Evolutionary conservation across 2,329 filamentous ascomycete species (phyloP).

Genomic region (Aspergillus brunneoviolaceus): DNA sequence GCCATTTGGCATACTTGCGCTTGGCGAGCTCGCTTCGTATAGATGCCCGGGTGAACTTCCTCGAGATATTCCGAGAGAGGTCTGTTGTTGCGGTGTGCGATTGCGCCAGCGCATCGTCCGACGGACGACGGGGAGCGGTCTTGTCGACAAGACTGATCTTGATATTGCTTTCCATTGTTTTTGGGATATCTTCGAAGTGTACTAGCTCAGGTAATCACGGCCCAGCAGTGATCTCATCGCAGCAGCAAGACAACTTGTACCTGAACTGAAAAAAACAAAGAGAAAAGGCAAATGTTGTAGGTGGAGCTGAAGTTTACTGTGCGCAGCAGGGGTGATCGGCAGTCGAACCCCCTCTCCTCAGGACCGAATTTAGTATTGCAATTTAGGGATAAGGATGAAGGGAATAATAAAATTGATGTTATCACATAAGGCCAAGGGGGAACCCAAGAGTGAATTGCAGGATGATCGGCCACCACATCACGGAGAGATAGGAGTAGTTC

Average conservation of each 20-base stretch:
- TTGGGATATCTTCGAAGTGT: neutral
- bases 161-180: constrained; percentile 1
- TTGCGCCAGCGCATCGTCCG: constrained; percentile 19
- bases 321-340: neutral
- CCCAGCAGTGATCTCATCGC: neutral
- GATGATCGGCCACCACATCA: constrained; percentile 1
- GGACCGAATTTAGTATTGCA: too few species aligned
- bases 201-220: neutral
- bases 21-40: constrained; percentile 42
- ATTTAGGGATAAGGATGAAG: neutral
- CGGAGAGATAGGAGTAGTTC: constrained; percentile 4
- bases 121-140: constrained; percentile 31
- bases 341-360: neutral
- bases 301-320: neutral
- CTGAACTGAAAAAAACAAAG: neutral
- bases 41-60: constrained; percentile 26
- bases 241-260: neutral
- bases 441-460: neutral
- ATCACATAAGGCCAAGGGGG: neutral
- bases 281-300: neutral
- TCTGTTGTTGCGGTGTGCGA: neutral
- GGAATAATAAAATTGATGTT: neutral
- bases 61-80: constrained; percentile 19
- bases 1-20: constrained; percentile 51
- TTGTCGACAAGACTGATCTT: constrained; percentile 43